A percentile compares a stretch with the other conserved stretches of the same genome.
Evolutionary conservation across 1,139 yeast genomes (phyloP).

Genomic region (Schwanniomyces etchellsii): DNA sequence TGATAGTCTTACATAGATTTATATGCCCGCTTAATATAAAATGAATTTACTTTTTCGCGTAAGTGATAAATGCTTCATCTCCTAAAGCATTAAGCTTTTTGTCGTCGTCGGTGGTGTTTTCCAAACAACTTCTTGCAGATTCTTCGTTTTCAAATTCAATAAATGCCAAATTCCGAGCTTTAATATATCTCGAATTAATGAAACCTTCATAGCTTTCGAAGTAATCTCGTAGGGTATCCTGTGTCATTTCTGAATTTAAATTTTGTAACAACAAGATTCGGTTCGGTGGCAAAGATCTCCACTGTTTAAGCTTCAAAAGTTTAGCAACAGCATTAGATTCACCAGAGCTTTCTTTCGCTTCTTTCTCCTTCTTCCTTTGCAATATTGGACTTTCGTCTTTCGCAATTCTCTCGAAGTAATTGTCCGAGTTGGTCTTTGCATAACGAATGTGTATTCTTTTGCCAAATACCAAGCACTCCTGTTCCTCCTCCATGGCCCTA

Average conservation of each 20-base stretch:
- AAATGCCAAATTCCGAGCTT: slow-evolving; percentile 67
- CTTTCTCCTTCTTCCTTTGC: slow-evolving; percentile 10
- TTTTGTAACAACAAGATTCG: slow-evolving; percentile 65
- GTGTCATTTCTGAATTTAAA: slow-evolving; percentile 27
- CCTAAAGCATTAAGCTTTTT: slow-evolving; percentile 17
- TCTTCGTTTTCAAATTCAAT: slow-evolving; percentile 64
- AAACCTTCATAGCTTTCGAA: slow-evolving; percentile 56
- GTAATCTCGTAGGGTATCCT: slow-evolving; percentile 33
- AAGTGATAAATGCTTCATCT: slow-evolving; percentile 20
- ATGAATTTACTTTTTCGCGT: slow-evolving; percentile 25
- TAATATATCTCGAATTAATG: slow-evolving; percentile 59
- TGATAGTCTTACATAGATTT: slow-evolving; percentile 3
- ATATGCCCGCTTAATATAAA: background rate
- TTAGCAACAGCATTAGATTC: slow-evolving; percentile 8
- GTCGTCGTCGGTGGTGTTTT: slow-evolving; percentile 6
- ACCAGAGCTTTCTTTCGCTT: slow-evolving; percentile 7
- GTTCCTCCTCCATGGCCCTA: slow-evolving; percentile 41
- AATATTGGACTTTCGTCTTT: slow-evolving; percentile 13
- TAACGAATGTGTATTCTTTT: slow-evolving; percentile 44
- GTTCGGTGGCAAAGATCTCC: slow-evolving; percentile 56
- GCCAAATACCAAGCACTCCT: slow-evolving; percentile 45
- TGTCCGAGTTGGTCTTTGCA: slow-evolving; percentile 48
- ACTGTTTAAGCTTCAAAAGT: slow-evolving; percentile 15
- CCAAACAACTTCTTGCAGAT: slow-evolving; percentile 21
- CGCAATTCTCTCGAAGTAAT: slow-evolving; percentile 8